Conservation (phyloP, 495 filamentous ascomycete species). For the Hypoxylon trugodes region DNA sequence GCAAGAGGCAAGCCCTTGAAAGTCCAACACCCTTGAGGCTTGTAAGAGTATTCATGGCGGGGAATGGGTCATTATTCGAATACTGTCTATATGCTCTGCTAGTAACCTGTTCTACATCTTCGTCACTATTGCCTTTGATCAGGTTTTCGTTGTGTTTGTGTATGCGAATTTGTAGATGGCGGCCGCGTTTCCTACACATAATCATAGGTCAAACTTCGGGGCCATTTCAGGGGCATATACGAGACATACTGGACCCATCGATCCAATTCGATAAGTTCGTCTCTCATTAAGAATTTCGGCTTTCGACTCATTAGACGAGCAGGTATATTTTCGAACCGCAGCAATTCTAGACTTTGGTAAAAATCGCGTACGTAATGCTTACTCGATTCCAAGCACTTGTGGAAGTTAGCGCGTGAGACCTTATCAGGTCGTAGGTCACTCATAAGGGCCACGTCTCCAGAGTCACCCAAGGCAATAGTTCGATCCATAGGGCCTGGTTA, state of each 20-base stretch:
- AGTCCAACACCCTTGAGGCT: neutral
- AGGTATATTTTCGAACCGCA: neutral
- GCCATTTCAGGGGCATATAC: too few relatives aligned
- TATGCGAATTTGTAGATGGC: neutral
- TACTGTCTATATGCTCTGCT: neutral
- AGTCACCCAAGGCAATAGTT: too few relatives aligned
- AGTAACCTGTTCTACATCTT: neutral
- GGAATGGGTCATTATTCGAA: neutral
- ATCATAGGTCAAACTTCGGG: too few relatives aligned
- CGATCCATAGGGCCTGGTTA: too few relatives aligned
- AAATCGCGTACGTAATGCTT: slow-evolving; percentile 51
- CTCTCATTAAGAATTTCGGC: neutral
- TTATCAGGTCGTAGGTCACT: too few relatives aligned
- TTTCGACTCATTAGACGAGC: neutral
- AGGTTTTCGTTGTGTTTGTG: neutral
- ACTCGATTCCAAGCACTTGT: too few relatives aligned
- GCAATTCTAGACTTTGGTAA: neutral
- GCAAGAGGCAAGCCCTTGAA: neutral
- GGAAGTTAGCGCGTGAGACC: too few relatives aligned
- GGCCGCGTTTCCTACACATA: neutral
- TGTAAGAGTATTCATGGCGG: neutral
- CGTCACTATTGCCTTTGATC: neutral
- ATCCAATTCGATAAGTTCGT: neutral
- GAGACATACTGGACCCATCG: neutral
- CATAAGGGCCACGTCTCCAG: too few relatives aligned